Conservation (phyloP, 2,329 filamentous ascomycete species). For the Penicillium sp. region DNA sequence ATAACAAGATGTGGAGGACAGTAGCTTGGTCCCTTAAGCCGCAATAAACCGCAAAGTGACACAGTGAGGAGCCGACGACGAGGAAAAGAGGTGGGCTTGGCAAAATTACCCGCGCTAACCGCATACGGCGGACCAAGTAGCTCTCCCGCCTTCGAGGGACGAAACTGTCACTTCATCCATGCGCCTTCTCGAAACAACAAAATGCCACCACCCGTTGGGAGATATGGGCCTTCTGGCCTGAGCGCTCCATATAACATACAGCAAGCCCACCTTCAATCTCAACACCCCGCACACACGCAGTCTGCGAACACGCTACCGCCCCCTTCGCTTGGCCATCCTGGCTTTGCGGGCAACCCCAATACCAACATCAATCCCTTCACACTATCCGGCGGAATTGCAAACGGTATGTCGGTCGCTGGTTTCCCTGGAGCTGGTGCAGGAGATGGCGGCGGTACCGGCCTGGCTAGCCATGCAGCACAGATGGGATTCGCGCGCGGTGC, state of each 20-base stretch:
- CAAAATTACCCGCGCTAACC: conserved; percentile 30
- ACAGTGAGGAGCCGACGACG: conserved; percentile 10
- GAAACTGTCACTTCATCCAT: conserved; percentile 24
- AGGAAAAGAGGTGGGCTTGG: conserved; percentile 28
- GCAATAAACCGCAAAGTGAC: conserved; percentile 12
- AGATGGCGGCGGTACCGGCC: conserved; percentile 61
- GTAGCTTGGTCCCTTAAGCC: conserved; percentile 9
- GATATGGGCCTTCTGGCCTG: conserved; percentile 57
- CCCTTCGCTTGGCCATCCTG: conserved; percentile 63
- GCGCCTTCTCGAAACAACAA: conserved; percentile 19
- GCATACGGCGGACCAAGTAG: conserved; percentile 24
- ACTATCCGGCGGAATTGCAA: conserved; percentile 47
- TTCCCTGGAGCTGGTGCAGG: conserved; percentile 53
- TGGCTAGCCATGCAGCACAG: conserved; percentile 81
- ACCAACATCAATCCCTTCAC: conserved; percentile 65
- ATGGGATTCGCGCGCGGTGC: conserved; percentile 80
- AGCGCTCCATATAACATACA: conserved; percentile 57
- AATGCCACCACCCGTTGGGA: conserved; percentile 58
- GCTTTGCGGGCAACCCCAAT: conserved; percentile 63
- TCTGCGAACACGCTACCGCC: conserved; percentile 50
- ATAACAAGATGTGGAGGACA: conserved; percentile 3
- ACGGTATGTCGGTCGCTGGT: conserved; percentile 58
- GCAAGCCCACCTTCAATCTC: conserved; percentile 44
- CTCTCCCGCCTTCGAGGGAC: conserved; percentile 30
- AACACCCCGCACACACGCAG: conserved; percentile 41